A percentile compares a stretch with the other conserved stretches of the same genome.
These are phyloP conservation scores for Tephrocybe sp. DNA, from an alignment of 768 basidiomycete species.

Conservation along the genomic window DNA sequence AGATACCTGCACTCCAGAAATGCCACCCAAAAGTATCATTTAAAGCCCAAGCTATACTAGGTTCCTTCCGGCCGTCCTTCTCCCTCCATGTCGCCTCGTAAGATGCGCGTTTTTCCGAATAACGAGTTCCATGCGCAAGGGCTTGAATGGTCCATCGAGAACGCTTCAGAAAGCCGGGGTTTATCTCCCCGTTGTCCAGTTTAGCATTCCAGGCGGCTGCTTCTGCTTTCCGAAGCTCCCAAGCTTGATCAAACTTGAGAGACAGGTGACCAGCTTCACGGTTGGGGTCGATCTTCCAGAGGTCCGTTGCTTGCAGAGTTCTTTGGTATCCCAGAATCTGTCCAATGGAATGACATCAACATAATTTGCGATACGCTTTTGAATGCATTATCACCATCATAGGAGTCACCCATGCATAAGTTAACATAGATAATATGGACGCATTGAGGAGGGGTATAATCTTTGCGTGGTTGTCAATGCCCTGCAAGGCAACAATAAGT, in stretches of 20 bases:
- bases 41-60: constrained; percentile 58
- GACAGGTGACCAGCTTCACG: constrained; percentile 51
- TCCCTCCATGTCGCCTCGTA: constrained; percentile 42
- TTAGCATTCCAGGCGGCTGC: constrained; percentile 57
- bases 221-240: constrained; percentile 42
- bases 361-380: background rate
- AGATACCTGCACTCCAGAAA: constrained; percentile 63
- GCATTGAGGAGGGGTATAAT: constrained; percentile 58
- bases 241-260: constrained; percentile 51
- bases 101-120: constrained; percentile 21
- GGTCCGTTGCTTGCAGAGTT: constrained; percentile 69
- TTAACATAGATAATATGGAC: constrained; percentile 55
- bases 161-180: constrained; percentile 36
- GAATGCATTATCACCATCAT: constrained; percentile 39
- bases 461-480: constrained; percentile 18
- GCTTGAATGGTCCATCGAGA: constrained; percentile 39
- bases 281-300: constrained; percentile 61
- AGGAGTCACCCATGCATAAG: constrained; percentile 64
- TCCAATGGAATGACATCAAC: background rate
- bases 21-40: constrained; percentile 55
- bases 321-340: constrained; percentile 66
- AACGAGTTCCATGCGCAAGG: constrained; percentile 21
- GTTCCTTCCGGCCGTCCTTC: constrained; percentile 38
- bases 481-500: background rate
- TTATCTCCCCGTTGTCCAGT: constrained; percentile 41